Evolutionary conservation across 352 stramenopile species (phyloP).

Genomic region (Globisporangium orthogonon): DNA sequence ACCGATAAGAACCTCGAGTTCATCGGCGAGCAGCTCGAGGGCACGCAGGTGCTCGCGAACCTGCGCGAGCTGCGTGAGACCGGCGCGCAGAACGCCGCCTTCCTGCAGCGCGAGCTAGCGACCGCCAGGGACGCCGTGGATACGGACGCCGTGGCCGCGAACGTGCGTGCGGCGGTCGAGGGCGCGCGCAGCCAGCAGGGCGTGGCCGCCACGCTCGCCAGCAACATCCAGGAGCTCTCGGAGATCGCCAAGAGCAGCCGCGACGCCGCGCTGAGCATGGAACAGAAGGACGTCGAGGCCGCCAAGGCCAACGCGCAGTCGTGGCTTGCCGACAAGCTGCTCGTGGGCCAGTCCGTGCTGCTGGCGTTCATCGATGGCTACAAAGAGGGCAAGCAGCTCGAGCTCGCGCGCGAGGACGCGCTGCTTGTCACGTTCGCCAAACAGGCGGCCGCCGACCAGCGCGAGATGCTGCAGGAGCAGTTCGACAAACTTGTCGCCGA

Average conservation of each 20-base stretch:
- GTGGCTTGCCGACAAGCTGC: slow-evolving; percentile 82
- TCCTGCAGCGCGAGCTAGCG: slow-evolving; percentile 42
- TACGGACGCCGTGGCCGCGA: slow-evolving; percentile 44
- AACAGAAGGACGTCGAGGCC: slow-evolving; percentile 53
- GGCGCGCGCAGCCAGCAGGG: slow-evolving; percentile 66
- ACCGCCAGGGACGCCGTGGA: slow-evolving; percentile 57
- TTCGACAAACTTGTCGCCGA: slow-evolving; percentile 56
- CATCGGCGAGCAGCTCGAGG: slow-evolving; percentile 58
- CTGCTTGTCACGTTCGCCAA: slow-evolving; percentile 72
- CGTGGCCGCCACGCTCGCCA: slow-evolving; percentile 53
- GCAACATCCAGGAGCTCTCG: slow-evolving; percentile 66
- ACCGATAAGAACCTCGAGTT: slow-evolving; percentile 48
- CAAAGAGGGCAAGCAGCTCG: slow-evolving; percentile 66
- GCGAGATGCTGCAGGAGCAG: slow-evolving; percentile 59
- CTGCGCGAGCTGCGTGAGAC: slow-evolving; percentile 43
- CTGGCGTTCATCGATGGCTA: slow-evolving; percentile 83
- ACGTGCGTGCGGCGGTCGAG: slow-evolving; percentile 49
- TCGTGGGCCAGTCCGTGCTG: slow-evolving; percentile 74
- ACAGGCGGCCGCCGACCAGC: slow-evolving; percentile 70
- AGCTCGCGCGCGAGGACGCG: slow-evolving; percentile 66
- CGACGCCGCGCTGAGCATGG: slow-evolving; percentile 48
- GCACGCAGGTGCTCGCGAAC: slow-evolving; percentile 54
- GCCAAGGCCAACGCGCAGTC: slow-evolving; percentile 60
- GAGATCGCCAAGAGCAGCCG: slow-evolving; percentile 52
- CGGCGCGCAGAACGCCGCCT: slow-evolving; percentile 46